These are phyloP conservation scores for Russula ochroleuca DNA, from an alignment of 768 basidiomycete genomes.

Conservation along the genomic window DNA sequence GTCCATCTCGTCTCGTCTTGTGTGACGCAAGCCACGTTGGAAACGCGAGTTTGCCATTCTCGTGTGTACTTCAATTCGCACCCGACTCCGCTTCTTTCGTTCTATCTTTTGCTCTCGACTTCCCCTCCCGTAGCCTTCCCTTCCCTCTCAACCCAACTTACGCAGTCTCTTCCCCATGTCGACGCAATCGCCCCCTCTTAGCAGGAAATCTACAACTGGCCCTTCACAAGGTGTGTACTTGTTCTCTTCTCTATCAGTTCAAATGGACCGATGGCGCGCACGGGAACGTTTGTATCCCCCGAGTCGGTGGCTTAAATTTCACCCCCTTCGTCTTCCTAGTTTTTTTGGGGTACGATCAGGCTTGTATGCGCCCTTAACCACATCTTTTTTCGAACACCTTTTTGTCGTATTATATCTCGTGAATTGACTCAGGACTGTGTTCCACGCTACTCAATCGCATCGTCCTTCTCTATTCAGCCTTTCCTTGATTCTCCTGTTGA, in stretches of 20 bases:
- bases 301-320: neutral
- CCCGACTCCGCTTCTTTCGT: conserved; percentile 23
- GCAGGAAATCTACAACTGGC: conserved; percentile 19
- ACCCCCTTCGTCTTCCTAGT: neutral
- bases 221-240: conserved; percentile 22
- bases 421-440: neutral
- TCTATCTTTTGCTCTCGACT: conserved; percentile 23
- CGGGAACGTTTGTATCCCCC: neutral
- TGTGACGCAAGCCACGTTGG: conserved; percentile 28
- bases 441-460: neutral
- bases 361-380: neutral
- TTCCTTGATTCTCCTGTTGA: neutral
- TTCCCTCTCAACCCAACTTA: conserved; percentile 2
- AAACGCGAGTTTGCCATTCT: conserved; percentile 28
- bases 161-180: conserved; percentile 23
- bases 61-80: conserved; percentile 27
- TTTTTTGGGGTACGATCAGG: neutral
- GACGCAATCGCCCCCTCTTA: conserved; percentile 28
- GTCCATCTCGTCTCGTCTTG: conserved; percentile 25
- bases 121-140: conserved; percentile 11
- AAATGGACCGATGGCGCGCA: conserved; percentile 15
- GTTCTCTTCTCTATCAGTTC: neutral
- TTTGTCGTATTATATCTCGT: neutral
- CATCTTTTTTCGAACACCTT: neutral
- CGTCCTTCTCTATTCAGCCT: neutral